Percentiles rank a stretch among this genome's conserved stretches.
Evolutionary conservation across 306 rosid genomes (phyloP).

Genomic region (Argentina anserina): DNA sequence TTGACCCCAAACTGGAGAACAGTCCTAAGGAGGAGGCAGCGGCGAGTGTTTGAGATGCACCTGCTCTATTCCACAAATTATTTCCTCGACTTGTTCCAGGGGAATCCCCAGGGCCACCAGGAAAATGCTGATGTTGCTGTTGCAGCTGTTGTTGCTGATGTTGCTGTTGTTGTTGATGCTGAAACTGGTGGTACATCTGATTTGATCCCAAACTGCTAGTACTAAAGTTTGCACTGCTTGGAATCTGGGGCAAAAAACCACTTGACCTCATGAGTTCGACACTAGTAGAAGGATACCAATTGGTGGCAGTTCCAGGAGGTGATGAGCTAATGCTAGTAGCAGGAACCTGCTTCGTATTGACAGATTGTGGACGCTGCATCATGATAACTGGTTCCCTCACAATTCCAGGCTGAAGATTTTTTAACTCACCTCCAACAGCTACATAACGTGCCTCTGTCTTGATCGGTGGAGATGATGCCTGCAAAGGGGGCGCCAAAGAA

Average conservation of each 20-base stretch:
- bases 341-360: slow-evolving; percentile 57
- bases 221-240: slow-evolving; percentile 50
- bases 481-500: slow-evolving; percentile 62
- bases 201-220: slow-evolving; percentile 49
- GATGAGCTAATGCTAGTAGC: slow-evolving; percentile 68
- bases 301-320: slow-evolving; percentile 57
- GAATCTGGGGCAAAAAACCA: slow-evolving; percentile 61
- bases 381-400: slow-evolving; percentile 67
- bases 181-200: slow-evolving; percentile 80
- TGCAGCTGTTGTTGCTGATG: slow-evolving; percentile 37
- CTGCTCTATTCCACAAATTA: slow-evolving; percentile 56
- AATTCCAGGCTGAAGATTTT: slow-evolving; percentile 60
- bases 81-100: slow-evolving; percentile 54
- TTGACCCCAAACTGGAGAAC: slow-evolving; percentile 79
- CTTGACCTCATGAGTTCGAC: slow-evolving; percentile 52
- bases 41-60: slow-evolving; percentile 63
- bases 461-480: slow-evolving; percentile 46
- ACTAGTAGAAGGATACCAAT: slow-evolving; percentile 65
- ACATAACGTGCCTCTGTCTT: slow-evolving; percentile 63
- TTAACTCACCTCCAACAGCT: slow-evolving; percentile 53
- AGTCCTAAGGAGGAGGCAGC: slow-evolving; percentile 91
- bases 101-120: slow-evolving; percentile 57
- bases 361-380: slow-evolving; percentile 82
- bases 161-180: slow-evolving; percentile 58
- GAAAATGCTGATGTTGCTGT: slow-evolving; percentile 35